phyloP scores from a whole-genome alignment of 768 basidiomycete genomes.

The Auricularia heimuer region DNA sequence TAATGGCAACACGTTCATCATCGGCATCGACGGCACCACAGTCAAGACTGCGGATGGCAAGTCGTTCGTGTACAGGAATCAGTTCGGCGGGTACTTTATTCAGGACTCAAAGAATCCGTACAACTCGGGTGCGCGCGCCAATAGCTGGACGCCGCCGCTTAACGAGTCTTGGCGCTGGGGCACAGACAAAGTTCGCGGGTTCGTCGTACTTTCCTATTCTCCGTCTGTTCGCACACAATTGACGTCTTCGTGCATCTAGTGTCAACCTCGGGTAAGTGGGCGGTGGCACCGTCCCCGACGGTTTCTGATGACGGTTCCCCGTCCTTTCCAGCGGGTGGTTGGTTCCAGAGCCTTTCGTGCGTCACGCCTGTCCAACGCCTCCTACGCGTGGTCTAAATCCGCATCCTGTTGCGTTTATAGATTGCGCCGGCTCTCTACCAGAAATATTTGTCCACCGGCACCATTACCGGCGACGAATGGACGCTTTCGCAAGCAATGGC shows the following conservation, averaged over 20 bases:
- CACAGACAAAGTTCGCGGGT: conserved; percentile 61
- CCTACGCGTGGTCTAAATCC: neutral
- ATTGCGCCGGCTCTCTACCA: conserved; percentile 70
- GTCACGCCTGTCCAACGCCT: neutral
- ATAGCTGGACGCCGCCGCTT: conserved; percentile 75
- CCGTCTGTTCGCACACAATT: neutral
- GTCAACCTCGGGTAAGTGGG: conserved; percentile 62
- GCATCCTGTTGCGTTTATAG: neutral
- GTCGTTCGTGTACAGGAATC: conserved; percentile 72
- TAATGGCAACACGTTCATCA: conserved; percentile 31
- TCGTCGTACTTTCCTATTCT: conserved; percentile 11
- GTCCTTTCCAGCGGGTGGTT: conserved; percentile 58
- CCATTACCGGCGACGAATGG: conserved; percentile 54
- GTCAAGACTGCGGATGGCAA: conserved; percentile 76
- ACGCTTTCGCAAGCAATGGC: conserved; percentile 63
- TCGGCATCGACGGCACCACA: conserved; percentile 71
- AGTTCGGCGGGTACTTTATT: conserved; percentile 85
- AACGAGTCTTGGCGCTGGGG: conserved; percentile 80
- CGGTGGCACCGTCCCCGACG: neutral
- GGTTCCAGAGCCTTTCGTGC: conserved; percentile 54
- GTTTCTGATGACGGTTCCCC: neutral
- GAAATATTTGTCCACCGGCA: conserved; percentile 45
- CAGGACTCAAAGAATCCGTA: conserved; percentile 76
- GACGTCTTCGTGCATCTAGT: conserved; percentile 19
- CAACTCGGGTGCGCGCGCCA: conserved; percentile 68